phyloP scores from a whole-genome alignment of 176 grass and related monocot genomes.

The Carex cristatella region DNA sequence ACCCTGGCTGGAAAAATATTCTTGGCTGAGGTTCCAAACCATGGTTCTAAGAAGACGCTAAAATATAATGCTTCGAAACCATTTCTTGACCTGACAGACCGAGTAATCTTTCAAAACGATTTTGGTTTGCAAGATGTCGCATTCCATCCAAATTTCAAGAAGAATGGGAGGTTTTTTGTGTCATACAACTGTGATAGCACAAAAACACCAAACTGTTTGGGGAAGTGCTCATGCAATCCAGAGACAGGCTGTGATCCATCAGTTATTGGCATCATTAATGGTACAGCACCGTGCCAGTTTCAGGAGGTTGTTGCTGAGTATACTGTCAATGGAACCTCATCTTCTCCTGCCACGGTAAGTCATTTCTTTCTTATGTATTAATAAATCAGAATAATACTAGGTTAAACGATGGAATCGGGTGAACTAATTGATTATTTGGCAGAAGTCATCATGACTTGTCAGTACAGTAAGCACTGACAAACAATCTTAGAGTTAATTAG shows the following conservation, averaged over 20 bases:
- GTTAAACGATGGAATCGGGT: not conserved
- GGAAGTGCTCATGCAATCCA: constrained; percentile 86
- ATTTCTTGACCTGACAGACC: constrained; percentile 81
- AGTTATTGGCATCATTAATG: constrained; percentile 46
- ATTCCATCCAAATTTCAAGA: constrained; percentile 69
- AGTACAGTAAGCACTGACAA: not conserved
- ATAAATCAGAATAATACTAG: not conserved
- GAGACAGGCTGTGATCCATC: constrained; percentile 70
- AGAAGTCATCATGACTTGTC: not conserved
- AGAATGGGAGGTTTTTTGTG: constrained; percentile 81
- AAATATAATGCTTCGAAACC: constrained; percentile 31
- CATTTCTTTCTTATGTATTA: not conserved
- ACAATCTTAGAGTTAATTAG: not conserved
- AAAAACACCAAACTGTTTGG: constrained; percentile 49
- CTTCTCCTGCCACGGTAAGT: constrained; percentile 48
- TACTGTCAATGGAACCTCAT: constrained; percentile 53
- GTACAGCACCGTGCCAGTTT: constrained; percentile 64
- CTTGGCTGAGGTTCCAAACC: constrained; percentile 56
- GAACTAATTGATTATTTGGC: not conserved
- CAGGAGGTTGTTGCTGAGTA: constrained; percentile 78
- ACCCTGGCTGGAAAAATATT: constrained; percentile 65
- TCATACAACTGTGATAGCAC: constrained; percentile 90
- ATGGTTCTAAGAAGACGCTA: constrained; percentile 35
- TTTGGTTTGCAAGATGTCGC: constrained; percentile 60
- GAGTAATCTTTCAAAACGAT: constrained; percentile 51